Evolutionary conservation across 2,329 filamentous ascomycete genomes (phyloP).

Genomic region (Xylaria polymorpha): DNA sequence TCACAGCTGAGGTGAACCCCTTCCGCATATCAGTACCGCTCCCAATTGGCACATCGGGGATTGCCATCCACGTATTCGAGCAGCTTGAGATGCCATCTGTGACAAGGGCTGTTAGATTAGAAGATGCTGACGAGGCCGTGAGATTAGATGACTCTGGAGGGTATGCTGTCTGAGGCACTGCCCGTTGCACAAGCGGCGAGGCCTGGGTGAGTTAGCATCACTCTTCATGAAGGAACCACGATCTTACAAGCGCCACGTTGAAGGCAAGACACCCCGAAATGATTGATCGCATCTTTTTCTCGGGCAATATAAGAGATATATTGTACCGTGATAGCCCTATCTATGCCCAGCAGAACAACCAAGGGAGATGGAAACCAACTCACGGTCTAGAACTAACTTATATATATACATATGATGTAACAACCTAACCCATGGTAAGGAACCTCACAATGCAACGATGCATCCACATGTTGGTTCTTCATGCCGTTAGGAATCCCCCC

Average conservation of each 20-base stretch:
- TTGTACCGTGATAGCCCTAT: not conserved
- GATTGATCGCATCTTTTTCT: conserved; percentile 25
- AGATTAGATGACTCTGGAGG: conserved; percentile 23
- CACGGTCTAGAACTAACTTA: conserved; percentile 3
- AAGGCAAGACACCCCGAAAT: conserved; percentile 19
- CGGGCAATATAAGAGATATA: not conserved
- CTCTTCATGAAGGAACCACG: conserved; percentile 1
- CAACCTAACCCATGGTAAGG: not conserved
- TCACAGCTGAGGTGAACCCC: conserved; percentile 46
- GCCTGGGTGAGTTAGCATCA: conserved; percentile 35
- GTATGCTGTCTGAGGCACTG: conserved; percentile 15
- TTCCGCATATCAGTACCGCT: conserved; percentile 44
- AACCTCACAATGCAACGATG: conserved; percentile 22
- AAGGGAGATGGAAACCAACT: not conserved
- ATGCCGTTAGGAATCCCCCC: conserved; percentile 17
- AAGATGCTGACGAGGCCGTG: conserved; percentile 19
- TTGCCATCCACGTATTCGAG: conserved; percentile 44
- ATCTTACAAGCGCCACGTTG: conserved; percentile 33
- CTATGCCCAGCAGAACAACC: conserved; percentile 8
- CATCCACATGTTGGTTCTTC: conserved; percentile 28
- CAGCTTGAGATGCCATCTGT: conserved; percentile 48
- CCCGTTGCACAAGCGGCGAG: conserved; percentile 25
- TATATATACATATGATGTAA: conserved; percentile 21
- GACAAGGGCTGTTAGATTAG: conserved; percentile 28
- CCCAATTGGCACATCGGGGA: conserved; percentile 45